phyloP scores from a whole-genome alignment of 2,329 filamentous ascomycete species.

The Alternaria sp. region DNA sequence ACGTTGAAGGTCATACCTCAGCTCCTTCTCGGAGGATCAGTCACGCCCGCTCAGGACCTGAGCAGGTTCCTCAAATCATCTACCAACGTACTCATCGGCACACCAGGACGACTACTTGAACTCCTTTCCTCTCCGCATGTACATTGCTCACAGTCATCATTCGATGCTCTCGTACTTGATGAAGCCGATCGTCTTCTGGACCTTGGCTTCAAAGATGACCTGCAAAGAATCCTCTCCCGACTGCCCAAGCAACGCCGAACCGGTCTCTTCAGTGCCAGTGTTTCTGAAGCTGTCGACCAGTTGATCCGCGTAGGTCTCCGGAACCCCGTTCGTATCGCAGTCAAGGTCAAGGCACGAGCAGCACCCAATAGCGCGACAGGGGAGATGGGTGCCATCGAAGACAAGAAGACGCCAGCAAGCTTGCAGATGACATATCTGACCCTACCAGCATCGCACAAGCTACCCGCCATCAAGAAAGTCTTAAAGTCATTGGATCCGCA shows the following conservation, averaged over 20 bases:
- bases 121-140: slow-evolving; percentile 86
- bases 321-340: slow-evolving; percentile 93
- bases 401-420: slow-evolving; percentile 88
- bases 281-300: slow-evolving; percentile 93
- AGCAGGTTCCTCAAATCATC: slow-evolving; percentile 82
- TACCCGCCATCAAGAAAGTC: slow-evolving; percentile 75
- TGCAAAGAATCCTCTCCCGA: slow-evolving; percentile 82
- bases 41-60: slow-evolving; percentile 82
- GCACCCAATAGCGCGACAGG: slow-evolving; percentile 48
- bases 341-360: slow-evolving; percentile 74
- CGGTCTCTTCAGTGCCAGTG: slow-evolving; percentile 90
- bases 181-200: slow-evolving; percentile 93
- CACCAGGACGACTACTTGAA: slow-evolving; percentile 87
- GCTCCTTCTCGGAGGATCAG: slow-evolving; percentile 77
- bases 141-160: slow-evolving; percentile 84
- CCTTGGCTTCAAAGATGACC: slow-evolving; percentile 88
- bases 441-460: slow-evolving; percentile 77
- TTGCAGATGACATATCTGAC: slow-evolving; percentile 89
- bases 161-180: slow-evolving; percentile 90
- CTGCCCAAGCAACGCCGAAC: slow-evolving; percentile 93
- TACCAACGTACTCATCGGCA: slow-evolving; percentile 88
- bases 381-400: slow-evolving; percentile 69
- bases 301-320: slow-evolving; percentile 89
- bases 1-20: slow-evolving; percentile 75
- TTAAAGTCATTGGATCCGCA: slow-evolving; percentile 72